Evolutionary conservation across 495 filamentous ascomycete genomes (phyloP), one percentile per base, ranked within the genome.

Genomic region (Haplographium delicatum): DNA sequence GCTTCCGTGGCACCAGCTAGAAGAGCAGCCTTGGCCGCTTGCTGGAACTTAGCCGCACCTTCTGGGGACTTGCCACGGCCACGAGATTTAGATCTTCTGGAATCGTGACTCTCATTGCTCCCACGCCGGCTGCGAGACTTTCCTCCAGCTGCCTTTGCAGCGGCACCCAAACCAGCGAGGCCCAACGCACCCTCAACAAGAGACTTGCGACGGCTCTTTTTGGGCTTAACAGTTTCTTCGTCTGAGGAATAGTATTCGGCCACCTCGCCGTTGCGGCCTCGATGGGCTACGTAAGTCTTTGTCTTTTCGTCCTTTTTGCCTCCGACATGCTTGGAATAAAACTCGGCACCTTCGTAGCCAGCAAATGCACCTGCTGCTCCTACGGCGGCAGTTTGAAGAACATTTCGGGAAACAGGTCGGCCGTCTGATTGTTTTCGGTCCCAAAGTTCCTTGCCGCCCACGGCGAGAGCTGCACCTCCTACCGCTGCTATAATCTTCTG

Each of bases 1-100:
- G 90, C 90, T 69, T 95, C 88, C 19, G 87, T 80, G 8, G 88
- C 90, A 51, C 89, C 90, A 44, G 90, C 89, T 30, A 89, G 76
- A 31, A 95, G 67, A 5, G 90, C 91, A 16, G 90, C 89, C 65
- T 86, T 86, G 57, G 88, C 86, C 33, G 89, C 90, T 64, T 95
- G 88, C 50, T 86, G 78, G 58, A 93, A 82, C 50, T 86, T 87
- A 47, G 78, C 76, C 33, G 80, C 74, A 15, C 66, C 78, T 57
- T 69, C 61, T 31, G 58, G 54, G 10, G 44, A 41, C 20, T 28
- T 45, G 18, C 30, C 50, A 18, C 58, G 33, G 15, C 67, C 65
- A 50, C 69, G 58, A 64, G 70, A 64, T 61, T 77, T 73, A 61
- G 63, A 76, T 5, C 67, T 62, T 39, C 64, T 59, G 64, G 61